These are phyloP conservation scores for Starmerella etchellsii DNA, from an alignment of 805 yeast species.

Conservation along the genomic window DNA sequence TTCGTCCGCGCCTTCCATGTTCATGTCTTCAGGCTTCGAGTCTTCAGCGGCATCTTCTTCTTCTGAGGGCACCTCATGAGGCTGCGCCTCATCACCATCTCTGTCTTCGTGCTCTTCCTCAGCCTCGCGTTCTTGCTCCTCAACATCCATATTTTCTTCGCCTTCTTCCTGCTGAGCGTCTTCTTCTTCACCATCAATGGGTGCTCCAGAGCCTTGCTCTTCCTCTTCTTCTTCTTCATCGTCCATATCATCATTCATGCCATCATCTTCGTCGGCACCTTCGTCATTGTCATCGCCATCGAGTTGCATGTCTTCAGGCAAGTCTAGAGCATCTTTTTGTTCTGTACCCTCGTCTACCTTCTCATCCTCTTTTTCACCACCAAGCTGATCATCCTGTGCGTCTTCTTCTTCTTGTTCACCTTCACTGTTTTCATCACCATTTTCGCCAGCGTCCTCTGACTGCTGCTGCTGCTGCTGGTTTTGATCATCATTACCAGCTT, in stretches of 20 bases:
- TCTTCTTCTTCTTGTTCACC: constrained; percentile 64
- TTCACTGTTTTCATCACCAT: constrained; percentile 42
- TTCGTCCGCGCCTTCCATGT: constrained; percentile 25
- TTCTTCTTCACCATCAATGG: constrained; percentile 16
- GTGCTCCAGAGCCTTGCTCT: constrained; percentile 27
- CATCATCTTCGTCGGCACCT: constrained; percentile 30
- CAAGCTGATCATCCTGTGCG: constrained; percentile 32
- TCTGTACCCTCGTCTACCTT: constrained; percentile 65
- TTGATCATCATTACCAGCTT: constrained; percentile 54
- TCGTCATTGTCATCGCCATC: constrained; percentile 48
- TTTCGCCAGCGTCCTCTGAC: constrained; percentile 8
- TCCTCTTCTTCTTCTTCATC: constrained; percentile 26
- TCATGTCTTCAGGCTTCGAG: constrained; percentile 21
- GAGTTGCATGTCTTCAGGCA: constrained; percentile 83
- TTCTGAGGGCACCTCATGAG: constrained; percentile 20
- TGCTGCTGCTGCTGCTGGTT: constrained; percentile 33
- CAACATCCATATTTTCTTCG: constrained; percentile 19
- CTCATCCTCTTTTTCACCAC: constrained; percentile 41
- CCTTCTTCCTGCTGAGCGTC: constrained; percentile 22
- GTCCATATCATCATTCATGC: constrained; percentile 25
- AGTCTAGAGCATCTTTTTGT: constrained; percentile 72
- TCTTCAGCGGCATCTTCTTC: constrained; percentile 22
- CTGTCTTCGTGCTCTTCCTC: too few relatives aligned
- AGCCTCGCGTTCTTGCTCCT: constrained; percentile 24
- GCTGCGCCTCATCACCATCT: constrained; percentile 21